Base-by-base conservation (phyloP, 345 rosid species). In the Zanthoxylum bungeanum region DNA sequence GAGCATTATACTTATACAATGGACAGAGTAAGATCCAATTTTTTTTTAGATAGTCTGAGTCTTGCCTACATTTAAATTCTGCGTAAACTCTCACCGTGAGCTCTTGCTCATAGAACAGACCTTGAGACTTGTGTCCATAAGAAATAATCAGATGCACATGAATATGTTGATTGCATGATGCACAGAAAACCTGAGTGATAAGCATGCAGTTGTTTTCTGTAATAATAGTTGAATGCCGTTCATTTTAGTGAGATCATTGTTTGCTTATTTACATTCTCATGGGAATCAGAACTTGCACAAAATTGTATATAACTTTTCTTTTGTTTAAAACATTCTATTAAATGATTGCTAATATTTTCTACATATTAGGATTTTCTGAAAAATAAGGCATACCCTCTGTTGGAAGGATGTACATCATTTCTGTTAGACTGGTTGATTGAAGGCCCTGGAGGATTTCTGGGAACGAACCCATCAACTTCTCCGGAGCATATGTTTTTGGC, bases 401-500 rank as follows among this genome's bases (percentile, higher is more conserved):
- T 95, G 81, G 96, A 89, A 89, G 99, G 94, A 71, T 95, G 99
- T 65, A 40, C 86, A 1, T n/a, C 57, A 25, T 95, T 91, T 85
- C 84, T 95, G 60, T 76, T 95, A 80, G 96, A 92, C 77, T 95
- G 99, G 99, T 82, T 92, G 78, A 84, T 92, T 49, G 84, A 92
- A 83, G 96, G 94, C 34, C 84, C 59, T 58, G 93, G 86, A 25
- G 91, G 88, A 59, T 90, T 81, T 85, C 85, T 95, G 30, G 92
- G 85, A 78, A 87, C 98, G 49, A 95, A 92, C 76, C 99, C 99
- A 21, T 95, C 99, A 60, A 95, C 99, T 28, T 95, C 98, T 66
- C 99, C 99, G 27, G 99, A 95, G 69, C 98, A 92, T 82, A 78
- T 75, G 82, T 95, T 95, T 68, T 78, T 76, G 30, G 84, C 90